Evolutionary conservation across 176 grass and related monocot genomes (phyloP).

Genomic region (Urochloa ruziziensis): DNA sequence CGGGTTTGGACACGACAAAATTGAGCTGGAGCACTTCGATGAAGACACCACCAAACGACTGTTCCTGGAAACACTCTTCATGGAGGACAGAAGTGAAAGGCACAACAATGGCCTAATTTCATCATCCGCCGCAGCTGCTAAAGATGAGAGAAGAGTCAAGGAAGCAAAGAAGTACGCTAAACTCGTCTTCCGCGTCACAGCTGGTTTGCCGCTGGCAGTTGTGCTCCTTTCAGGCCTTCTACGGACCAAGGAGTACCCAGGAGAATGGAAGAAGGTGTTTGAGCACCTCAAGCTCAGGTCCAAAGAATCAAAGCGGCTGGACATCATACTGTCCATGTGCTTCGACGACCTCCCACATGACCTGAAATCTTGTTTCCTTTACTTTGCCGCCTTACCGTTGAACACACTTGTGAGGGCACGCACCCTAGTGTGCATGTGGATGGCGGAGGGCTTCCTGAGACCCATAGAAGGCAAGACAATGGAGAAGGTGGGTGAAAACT

Average conservation of each 20-base stretch:
- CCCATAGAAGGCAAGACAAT: constrained; percentile 13
- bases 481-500: constrained; percentile 18
- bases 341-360: constrained; percentile 43
- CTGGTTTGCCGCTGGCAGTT: constrained; percentile 30
- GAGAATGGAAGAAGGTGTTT: constrained; percentile 33
- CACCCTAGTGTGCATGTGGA: constrained; percentile 32
- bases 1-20: too few species aligned
- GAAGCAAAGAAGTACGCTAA: background rate
- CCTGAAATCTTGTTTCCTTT: constrained; percentile 32
- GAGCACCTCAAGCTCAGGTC: background rate
- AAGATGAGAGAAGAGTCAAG: background rate
- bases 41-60: too few species aligned
- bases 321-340: constrained; percentile 22
- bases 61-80: too few species aligned
- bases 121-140: too few species aligned
- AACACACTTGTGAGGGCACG: background rate
- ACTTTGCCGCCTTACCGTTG: constrained; percentile 32
- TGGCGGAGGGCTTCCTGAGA: constrained; percentile 41
- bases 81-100: too few species aligned
- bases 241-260: constrained; percentile 21
- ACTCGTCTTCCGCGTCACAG: too few species aligned
- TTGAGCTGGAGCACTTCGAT: too few species aligned
- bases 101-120: too few species aligned
- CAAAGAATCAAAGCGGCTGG: constrained; percentile 4
- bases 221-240: constrained; percentile 31